Conservation (phyloP, 176 grass and related monocot species). For the Musa acuminata region DNA sequence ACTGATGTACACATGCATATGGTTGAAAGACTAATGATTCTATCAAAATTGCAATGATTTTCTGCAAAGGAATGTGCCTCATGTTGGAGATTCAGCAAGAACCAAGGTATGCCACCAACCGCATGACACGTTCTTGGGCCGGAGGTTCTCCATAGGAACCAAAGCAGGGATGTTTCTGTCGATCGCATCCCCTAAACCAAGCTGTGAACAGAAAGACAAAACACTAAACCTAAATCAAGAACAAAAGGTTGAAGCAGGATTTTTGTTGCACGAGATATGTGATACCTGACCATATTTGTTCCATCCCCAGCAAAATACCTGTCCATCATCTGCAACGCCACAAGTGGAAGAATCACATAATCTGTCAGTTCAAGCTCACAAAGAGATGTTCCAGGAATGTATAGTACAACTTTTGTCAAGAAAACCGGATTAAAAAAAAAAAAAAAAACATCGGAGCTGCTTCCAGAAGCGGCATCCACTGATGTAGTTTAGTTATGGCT, state of each 20-base stretch:
- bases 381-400: background rate
- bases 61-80: slow-evolving; percentile 17
- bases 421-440: too few species aligned
- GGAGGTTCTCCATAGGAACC: slow-evolving; percentile 52
- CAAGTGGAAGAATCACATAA: background rate
- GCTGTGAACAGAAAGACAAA: slow-evolving; percentile 31
- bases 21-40: slow-evolving; percentile 11
- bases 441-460: too few species aligned
- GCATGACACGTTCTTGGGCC: slow-evolving; percentile 59
- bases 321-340: slow-evolving; percentile 53
- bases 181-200: slow-evolving; percentile 76
- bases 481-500: too few species aligned
- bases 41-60: slow-evolving; percentile 72
- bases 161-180: slow-evolving; percentile 74
- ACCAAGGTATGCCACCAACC: slow-evolving; percentile 99
- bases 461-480: too few species aligned
- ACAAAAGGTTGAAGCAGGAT: background rate
- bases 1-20: background rate
- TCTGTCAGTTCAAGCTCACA: background rate
- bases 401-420: too few species aligned
- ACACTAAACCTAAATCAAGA: background rate
- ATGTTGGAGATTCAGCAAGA: slow-evolving; percentile 61
- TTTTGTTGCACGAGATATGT: background rate
- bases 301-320: slow-evolving; percentile 99
- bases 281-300: slow-evolving; percentile 98